Conservation (phyloP, 768 basidiomycete genomes). For the Sutorius australiensis region DNA sequence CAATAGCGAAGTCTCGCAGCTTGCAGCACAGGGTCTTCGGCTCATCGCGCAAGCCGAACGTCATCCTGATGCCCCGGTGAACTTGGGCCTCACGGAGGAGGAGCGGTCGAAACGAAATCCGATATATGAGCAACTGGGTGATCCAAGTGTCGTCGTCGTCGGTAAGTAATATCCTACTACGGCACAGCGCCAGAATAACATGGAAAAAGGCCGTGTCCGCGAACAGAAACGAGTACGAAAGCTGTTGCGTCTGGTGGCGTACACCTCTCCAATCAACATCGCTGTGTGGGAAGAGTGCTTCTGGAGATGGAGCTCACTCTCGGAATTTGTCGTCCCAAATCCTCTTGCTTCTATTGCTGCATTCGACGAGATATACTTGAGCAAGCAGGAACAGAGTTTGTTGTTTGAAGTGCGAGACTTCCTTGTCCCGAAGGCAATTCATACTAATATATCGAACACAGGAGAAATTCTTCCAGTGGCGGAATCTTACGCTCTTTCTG, state of each 20-base stretch:
- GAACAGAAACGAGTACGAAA: slow-evolving; percentile 80
- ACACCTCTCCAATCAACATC: slow-evolving; percentile 62
- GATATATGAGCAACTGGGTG: slow-evolving; percentile 76
- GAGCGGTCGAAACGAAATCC: slow-evolving; percentile 66
- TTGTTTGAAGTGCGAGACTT: slow-evolving; percentile 34
- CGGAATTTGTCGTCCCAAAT: slow-evolving; percentile 51
- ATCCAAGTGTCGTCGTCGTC: slow-evolving; percentile 64
- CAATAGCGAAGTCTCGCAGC: slow-evolving; percentile 59
- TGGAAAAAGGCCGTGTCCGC: slow-evolving; percentile 58
- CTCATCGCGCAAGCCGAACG: slow-evolving; percentile 65
- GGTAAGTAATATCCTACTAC: slow-evolving; percentile 41
- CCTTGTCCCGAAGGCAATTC: neutral
- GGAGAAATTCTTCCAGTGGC: slow-evolving; percentile 81
- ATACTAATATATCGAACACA: slow-evolving; percentile 26
- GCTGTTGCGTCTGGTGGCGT: slow-evolving; percentile 59
- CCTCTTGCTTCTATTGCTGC: slow-evolving; percentile 33
- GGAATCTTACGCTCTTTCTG: slow-evolving; percentile 76
- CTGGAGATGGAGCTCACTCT: slow-evolving; percentile 66
- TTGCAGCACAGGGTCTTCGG: slow-evolving; percentile 67
- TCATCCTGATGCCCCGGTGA: slow-evolving; percentile 52
- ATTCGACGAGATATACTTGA: slow-evolving; percentile 34
- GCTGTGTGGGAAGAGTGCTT: slow-evolving; percentile 85
- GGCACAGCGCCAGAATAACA: slow-evolving; percentile 2
- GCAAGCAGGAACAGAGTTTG: slow-evolving; percentile 36
- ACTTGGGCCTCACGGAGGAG: slow-evolving; percentile 51